phyloP scores from a whole-genome alignment of 164 flowering plant genomes.

The Magnolia kwangsiensis region DNA sequence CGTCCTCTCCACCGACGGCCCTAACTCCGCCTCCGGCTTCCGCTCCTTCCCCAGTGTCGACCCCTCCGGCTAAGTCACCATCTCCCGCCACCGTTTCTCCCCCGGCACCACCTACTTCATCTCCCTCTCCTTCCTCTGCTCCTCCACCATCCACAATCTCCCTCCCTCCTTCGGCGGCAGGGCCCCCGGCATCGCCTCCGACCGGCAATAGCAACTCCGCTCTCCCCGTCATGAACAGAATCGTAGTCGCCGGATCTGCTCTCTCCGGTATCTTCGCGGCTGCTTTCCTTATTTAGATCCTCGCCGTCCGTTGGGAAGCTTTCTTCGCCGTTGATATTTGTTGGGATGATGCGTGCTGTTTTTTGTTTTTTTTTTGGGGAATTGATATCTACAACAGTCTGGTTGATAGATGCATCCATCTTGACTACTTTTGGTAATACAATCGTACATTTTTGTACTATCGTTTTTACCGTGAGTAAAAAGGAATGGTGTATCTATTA shows the following conservation, averaged over 20 bases:
- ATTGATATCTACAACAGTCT: background rate
- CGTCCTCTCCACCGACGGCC: background rate
- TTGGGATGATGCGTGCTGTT: background rate
- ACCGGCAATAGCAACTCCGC: background rate
- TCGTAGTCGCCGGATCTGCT: conserved; percentile 6
- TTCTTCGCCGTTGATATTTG: conserved; percentile 3
- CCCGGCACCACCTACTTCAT: background rate
- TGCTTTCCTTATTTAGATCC: background rate
- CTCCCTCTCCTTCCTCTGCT: background rate
- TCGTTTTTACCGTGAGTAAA: too few species aligned
- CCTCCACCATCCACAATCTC: background rate
- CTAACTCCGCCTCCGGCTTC: background rate
- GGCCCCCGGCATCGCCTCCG: background rate
- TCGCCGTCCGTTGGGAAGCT: background rate
- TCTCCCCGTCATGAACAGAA: background rate
- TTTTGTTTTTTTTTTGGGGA: background rate
- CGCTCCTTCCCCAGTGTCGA: background rate
- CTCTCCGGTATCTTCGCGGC: background rate
- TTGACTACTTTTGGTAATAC: too few species aligned
- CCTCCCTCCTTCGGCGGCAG: background rate
- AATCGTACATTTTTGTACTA: too few species aligned
- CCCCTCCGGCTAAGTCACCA: conserved; percentile 2
- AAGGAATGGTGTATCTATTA: too few species aligned
- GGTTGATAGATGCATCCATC: background rate
- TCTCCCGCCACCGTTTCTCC: background rate